A percentile compares a stretch with the other conserved stretches of the same genome.
These are phyloP conservation scores for Penicillium sp. DNA, from an alignment of 2,329 filamentous ascomycete genomes.

Conservation along the genomic window DNA sequence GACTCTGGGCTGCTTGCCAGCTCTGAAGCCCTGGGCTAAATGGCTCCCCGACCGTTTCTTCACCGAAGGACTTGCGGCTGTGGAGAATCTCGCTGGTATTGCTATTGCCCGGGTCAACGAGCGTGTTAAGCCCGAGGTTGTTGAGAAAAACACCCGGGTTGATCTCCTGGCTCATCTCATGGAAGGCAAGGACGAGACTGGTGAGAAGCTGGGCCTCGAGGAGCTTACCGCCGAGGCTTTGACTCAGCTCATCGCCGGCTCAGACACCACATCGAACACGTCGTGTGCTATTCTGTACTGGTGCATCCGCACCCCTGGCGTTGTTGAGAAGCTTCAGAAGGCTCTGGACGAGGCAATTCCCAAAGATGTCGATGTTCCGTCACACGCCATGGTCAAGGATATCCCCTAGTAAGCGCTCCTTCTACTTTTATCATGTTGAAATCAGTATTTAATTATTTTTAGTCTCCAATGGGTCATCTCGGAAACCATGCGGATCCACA, in stretches of 20 bases:
- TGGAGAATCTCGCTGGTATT: conserved; percentile 81
- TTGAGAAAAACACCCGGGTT: conserved; percentile 64
- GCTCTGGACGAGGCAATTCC: conserved; percentile 74
- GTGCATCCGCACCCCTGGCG: conserved; percentile 66
- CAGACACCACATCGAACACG: conserved; percentile 68
- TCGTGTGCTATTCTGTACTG: conserved; percentile 82
- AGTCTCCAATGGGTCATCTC: conserved; percentile 69
- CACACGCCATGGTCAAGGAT: conserved; percentile 70
- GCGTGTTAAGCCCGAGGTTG: conserved; percentile 67
- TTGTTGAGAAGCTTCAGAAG: conserved; percentile 68
- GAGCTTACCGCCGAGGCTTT: conserved; percentile 87
- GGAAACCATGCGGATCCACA: conserved; percentile 84
- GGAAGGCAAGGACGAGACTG: conserved; percentile 80
- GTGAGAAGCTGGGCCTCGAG: conserved; percentile 70
- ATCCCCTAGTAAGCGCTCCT: conserved; percentile 39
- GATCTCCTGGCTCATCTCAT: conserved; percentile 81
- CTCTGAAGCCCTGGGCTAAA: conserved; percentile 76
- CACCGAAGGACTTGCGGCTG: conserved; percentile 68
- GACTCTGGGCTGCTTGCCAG: conserved; percentile 71
- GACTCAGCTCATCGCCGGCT: conserved; percentile 78
- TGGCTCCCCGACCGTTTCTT: conserved; percentile 84
- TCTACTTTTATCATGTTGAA: no score
- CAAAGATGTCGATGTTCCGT: conserved; percentile 61
- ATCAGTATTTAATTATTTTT: neutral
- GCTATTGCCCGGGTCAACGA: conserved; percentile 78